Percentiles rank a stretch among this genome's conserved stretches.
Evolutionary conservation across 441 rosid species (phyloP).

Genomic region (Eruca vesicaria): DNA sequence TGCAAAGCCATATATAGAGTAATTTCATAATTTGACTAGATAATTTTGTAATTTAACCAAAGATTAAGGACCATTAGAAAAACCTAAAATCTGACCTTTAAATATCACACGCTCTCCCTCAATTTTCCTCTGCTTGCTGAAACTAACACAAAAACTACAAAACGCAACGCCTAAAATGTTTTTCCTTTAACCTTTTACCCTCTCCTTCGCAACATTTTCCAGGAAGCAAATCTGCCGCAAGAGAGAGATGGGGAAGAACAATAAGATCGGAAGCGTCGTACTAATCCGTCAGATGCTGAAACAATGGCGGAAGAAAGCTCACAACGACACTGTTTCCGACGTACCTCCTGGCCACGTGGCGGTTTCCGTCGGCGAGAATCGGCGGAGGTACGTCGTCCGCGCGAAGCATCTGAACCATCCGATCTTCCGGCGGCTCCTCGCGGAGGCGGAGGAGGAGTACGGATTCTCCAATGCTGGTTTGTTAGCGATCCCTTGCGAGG

Average conservation of each 20-base stretch:
- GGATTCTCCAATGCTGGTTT: constrained; percentile 76
- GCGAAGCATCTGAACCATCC: constrained; percentile 79
- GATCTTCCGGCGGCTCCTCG: constrained; percentile 53
- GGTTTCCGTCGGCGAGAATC: constrained; percentile 49
- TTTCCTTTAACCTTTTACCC: not conserved
- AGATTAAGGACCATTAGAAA: not conserved
- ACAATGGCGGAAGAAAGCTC: constrained; percentile 67
- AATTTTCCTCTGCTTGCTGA: constrained; percentile 25
- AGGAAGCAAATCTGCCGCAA: constrained; percentile 15
- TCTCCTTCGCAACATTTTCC: constrained; percentile 22
- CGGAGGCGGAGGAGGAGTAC: constrained; percentile 83
- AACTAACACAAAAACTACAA: not conserved
- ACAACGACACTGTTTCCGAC: constrained; percentile 35
- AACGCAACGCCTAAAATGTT: constrained; percentile 16
- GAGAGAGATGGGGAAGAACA: constrained; percentile 36
- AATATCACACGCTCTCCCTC: constrained; percentile 10
- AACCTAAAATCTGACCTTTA: constrained; percentile 8
- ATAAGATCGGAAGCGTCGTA: constrained; percentile 68
- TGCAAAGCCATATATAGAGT: not conserved
- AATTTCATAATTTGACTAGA: not conserved
- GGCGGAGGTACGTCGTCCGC: constrained; percentile 68
- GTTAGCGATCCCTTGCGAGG: constrained; percentile 78
- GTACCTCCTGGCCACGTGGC: constrained; percentile 86
- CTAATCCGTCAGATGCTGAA: constrained; percentile 71
- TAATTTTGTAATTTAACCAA: not conserved